phyloP scores from a whole-genome alignment of 495 filamentous ascomycete species.

The Xylaria venustula region DNA sequence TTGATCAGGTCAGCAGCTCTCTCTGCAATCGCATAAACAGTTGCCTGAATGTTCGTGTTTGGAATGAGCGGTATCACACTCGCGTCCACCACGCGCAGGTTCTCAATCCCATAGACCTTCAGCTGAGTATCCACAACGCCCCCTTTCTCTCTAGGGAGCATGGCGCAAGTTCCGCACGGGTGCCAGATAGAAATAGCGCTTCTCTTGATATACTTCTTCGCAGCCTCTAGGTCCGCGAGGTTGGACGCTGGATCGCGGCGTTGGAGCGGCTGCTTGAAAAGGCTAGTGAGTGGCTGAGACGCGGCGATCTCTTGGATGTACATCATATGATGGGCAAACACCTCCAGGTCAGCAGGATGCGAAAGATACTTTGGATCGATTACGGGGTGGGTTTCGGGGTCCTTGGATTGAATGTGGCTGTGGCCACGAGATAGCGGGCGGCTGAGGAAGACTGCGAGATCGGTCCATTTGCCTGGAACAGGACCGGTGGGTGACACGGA shows the following conservation, averaged over 20 bases:
- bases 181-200: conserved; percentile 37
- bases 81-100: conserved; percentile 52
- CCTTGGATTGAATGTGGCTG: background rate
- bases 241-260: background rate
- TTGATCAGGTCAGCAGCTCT: conserved; percentile 50
- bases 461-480: background rate
- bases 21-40: conserved; percentile 57
- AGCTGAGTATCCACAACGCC: conserved; percentile 51
- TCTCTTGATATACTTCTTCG: conserved; percentile 38
- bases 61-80: conserved; percentile 51
- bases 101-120: conserved; percentile 50
- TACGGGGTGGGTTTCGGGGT: too few relatives aligned
- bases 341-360: background rate
- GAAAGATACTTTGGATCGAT: background rate
- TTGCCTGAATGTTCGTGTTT: conserved; percentile 47
- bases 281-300: too few relatives aligned
- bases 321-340: background rate
- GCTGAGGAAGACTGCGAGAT: background rate
- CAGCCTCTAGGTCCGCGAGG: conserved; percentile 31
- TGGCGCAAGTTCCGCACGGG: conserved; percentile 51
- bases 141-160: conserved; percentile 26
- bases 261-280: background rate
- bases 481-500: background rate
- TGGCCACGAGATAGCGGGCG: background rate
- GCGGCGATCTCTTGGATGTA: background rate